These are phyloP conservation scores for Ceratobasidium papillatum DNA, from an alignment of 1,284 basidiomycete species.

Conservation along the genomic window DNA sequence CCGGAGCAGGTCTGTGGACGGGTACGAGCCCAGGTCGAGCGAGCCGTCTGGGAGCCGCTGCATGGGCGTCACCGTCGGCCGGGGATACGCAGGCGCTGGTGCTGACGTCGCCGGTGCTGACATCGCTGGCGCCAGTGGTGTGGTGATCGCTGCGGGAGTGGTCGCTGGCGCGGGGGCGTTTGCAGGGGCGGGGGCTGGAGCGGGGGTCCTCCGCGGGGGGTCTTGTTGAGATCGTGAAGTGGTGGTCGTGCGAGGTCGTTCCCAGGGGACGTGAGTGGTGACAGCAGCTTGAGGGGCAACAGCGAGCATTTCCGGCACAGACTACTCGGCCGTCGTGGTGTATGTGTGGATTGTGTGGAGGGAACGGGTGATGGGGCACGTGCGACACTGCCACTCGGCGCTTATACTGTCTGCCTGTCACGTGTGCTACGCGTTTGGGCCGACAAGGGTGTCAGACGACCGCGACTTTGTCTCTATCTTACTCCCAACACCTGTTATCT, in stretches of 20 bases:
- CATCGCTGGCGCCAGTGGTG: conserved; percentile 16
- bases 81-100: conserved; percentile 4
- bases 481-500: neutral
- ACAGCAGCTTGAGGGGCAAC: conserved; percentile 22
- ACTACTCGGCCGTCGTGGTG: neutral
- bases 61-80: conserved; percentile 48
- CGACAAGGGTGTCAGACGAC: conserved; percentile 26
- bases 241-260: conserved; percentile 4
- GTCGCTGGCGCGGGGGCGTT: conserved; percentile 9
- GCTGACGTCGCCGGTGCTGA: neutral
- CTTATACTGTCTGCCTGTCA: conserved; percentile 13
- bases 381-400: conserved; percentile 31
- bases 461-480: neutral
- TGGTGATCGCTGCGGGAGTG: conserved; percentile 5
- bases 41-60: conserved; percentile 27
- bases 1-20: conserved; percentile 73
- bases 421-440: conserved; percentile 14
- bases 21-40: conserved; percentile 63
- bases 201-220: conserved; percentile 9
- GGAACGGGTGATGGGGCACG: conserved; percentile 8
- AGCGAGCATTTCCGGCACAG: conserved; percentile 10
- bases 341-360: no score
- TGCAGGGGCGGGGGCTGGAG: conserved; percentile 7
- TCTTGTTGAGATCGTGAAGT: neutral
- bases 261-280: conserved; percentile 4